phyloP scores from a whole-genome alignment of 2,329 filamentous ascomycete species.

The Daldinia eschscholtzii region DNA sequence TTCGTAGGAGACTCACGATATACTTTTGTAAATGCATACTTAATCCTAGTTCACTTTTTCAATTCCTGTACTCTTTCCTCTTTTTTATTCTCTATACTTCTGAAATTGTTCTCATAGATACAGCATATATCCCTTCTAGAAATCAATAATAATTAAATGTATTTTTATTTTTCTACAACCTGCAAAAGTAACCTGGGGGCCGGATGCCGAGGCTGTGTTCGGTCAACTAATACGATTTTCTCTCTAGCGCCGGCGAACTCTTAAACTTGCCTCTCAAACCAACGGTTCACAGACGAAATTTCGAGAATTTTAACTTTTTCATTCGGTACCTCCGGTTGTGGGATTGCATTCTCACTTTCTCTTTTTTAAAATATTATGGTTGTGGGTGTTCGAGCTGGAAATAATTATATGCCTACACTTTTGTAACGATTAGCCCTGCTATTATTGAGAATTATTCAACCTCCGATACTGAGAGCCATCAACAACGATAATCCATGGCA shows the following conservation, averaged over 20 bases:
- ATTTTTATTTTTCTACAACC: background rate
- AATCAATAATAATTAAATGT: slow-evolving; percentile 3
- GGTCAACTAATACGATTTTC: slow-evolving; percentile 22
- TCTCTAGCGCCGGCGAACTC: slow-evolving; percentile 28
- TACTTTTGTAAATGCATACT: background rate
- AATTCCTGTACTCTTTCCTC: background rate
- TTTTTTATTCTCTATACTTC: slow-evolving; percentile 6
- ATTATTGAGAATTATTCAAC: no score
- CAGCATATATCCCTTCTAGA: background rate
- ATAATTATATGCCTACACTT: background rate
- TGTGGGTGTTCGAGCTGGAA: background rate
- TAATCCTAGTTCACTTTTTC: background rate
- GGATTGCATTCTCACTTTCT: background rate
- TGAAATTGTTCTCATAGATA: background rate
- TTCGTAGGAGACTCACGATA: background rate
- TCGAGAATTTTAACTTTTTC: background rate
- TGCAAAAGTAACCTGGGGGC: slow-evolving; percentile 5
- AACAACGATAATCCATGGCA: slow-evolving; percentile 37
- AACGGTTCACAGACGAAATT: slow-evolving; percentile 1
- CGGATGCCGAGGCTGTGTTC: slow-evolving; percentile 34
- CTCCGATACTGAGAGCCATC: background rate
- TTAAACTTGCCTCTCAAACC: slow-evolving; percentile 2
- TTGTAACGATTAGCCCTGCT: background rate
- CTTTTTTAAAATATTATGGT: background rate
- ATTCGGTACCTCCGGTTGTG: background rate